These are phyloP conservation scores for Mantamonas sphyraenae DNA, from an alignment of 78 protist species.

Conservation along the genomic window DNA sequence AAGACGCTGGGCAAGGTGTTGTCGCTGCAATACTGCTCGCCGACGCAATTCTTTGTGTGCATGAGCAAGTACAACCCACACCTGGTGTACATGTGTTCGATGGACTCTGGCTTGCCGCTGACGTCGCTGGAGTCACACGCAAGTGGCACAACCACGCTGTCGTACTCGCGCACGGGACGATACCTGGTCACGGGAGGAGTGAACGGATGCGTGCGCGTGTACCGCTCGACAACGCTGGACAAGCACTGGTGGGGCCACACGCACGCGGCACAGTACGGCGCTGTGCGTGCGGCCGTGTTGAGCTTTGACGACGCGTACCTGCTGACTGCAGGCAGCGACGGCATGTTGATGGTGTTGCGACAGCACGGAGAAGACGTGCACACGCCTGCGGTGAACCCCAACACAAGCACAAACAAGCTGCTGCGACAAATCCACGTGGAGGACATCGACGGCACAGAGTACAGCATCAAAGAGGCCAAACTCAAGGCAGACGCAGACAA, in stretches of 20 bases:
- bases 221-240: too few relatives aligned
- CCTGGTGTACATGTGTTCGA: neutral
- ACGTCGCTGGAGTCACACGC: neutral
- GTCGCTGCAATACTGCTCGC: too few relatives aligned
- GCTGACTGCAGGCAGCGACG: constrained; percentile 37
- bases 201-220: constrained; percentile 1
- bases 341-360: constrained; percentile 12
- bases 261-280: too few relatives aligned
- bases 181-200: constrained; percentile 1
- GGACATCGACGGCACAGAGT: constrained; percentile 5
- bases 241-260: too few relatives aligned
- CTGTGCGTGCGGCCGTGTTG: too few relatives aligned
- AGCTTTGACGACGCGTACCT: constrained; percentile 35
- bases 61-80: neutral
- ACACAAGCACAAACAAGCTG: neutral
- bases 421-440: constrained; percentile 11
- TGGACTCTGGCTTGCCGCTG: neutral
- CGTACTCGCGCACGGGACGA: neutral
- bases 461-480: constrained; percentile 35
- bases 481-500: constrained; percentile 29
- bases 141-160: neutral
- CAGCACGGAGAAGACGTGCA: neutral
- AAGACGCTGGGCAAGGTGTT: too few relatives aligned
- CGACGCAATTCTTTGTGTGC: neutral
- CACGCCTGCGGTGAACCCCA: neutral